Base-by-base conservation (phyloP, 192 early-diverging fungal genomes). In the Podila minutissima region DNA sequence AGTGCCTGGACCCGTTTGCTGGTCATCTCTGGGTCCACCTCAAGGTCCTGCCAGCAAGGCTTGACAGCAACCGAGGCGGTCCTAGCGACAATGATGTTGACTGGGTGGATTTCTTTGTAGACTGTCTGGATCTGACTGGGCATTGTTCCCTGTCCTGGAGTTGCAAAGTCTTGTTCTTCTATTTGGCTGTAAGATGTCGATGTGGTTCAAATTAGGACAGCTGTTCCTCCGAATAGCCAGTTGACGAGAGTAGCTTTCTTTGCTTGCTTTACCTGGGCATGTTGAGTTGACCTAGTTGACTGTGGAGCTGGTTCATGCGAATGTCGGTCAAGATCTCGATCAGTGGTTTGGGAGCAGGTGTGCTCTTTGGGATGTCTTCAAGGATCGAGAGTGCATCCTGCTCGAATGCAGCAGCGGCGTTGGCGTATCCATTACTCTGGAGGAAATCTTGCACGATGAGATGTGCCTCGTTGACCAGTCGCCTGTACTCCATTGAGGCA, bases 81-180 rank as follows among this genome's bases (percentile, higher is more conserved):
- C 9, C 83, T 59, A 35, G 87, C 82, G 11, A 85, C 61, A 15
- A 93, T 75, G 69, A 93, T 89, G 67, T 93, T 93, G 48, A 83
- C 77, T 26, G 62, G 64, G 74, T 93, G 92, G 24, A 90, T 59
- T 22, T 82, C 62, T 15, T 86, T 67, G 33, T 88, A 79, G 26
- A 75, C 60, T 19, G 69, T 41, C 28, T 64, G 53, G 10, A 81
- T 19, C 24, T 82, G 66, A 29, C 64, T 63, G 26, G 86, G 92
- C 62, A 84, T 84, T 4, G 66, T 60, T 8, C 82, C 66, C 32
- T 82, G 64, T 3, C 85, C 86, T 41, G 76, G 72, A 1, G 63
- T 71, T 12, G 71, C 48, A 51, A 86, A 83, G 68, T 86, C 84
- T 38, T 81, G 69, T 49, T 87, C 84, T 59, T 73, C 74, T 7